Conservation (phyloP, 768 basidiomycete genomes). For the Butyriboletus loyo region DNA sequence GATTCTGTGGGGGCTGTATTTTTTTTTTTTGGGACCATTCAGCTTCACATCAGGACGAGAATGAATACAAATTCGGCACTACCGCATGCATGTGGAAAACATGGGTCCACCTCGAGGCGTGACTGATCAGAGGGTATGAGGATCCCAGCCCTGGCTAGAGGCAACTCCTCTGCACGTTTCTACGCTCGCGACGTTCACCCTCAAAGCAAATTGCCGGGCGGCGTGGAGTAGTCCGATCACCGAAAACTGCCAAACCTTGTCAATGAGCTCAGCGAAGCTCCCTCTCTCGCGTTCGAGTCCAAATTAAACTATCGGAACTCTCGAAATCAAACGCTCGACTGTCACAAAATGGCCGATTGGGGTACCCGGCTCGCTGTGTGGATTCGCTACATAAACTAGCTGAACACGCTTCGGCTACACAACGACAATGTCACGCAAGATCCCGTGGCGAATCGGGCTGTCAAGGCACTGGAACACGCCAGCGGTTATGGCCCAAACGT, state of each 20-base stretch:
- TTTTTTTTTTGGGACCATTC: conserved; percentile 14
- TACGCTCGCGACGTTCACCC: conserved; percentile 9
- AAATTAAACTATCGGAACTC: conserved; percentile 25
- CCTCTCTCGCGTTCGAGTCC: conserved; percentile 10
- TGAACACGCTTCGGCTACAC: conserved; percentile 8
- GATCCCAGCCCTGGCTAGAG: conserved; percentile 25
- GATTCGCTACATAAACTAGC: conserved; percentile 6
- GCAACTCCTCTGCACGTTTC: conserved; percentile 23
- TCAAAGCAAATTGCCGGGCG: conserved; percentile 24
- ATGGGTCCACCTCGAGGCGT: conserved; percentile 35
- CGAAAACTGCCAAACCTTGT: conserved; percentile 27
- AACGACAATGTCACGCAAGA: conserved; percentile 1
- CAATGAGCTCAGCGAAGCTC: conserved; percentile 28
- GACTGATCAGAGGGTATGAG: conserved; percentile 32
- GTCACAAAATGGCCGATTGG: conserved; percentile 9
- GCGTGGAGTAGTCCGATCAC: conserved; percentile 26
- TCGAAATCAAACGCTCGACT: conserved; percentile 5
- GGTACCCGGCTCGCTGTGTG: conserved; percentile 4
- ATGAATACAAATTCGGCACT: conserved; percentile 31
- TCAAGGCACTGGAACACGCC: conserved; percentile 22
- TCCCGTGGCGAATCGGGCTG: conserved; percentile 13
- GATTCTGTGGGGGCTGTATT: conserved; percentile 24
- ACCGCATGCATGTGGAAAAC: conserved; percentile 30
- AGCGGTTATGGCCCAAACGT: neutral
- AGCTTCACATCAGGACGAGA: conserved; percentile 25